Base-by-base conservation (phyloP, 202 grass and related monocot genomes). In the Hordeum pubiflorum region DNA sequence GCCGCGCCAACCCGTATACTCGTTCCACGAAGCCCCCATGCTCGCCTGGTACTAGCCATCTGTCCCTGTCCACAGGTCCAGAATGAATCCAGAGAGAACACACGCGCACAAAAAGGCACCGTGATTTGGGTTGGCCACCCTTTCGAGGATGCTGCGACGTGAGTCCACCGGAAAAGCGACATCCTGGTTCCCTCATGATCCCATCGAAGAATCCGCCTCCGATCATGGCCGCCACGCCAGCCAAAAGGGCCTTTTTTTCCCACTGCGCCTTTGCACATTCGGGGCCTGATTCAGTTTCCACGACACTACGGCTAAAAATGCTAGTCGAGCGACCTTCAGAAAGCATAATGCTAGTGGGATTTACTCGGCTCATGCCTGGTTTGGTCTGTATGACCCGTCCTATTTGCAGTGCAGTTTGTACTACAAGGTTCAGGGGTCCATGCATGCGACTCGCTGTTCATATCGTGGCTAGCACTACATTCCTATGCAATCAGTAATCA, bases 101-200 rank as follows among this genome's bases (percentile, higher is more conserved):
- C 74, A 67, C 73, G 74, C 73, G 58, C 73, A 85, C 74, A 86
- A 75, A 79, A 89, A 69, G 33, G 69, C 52, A 20, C 21, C 75
- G 21, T 31, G 59, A 89, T 82, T 50, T 63, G 74, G 59, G 41
- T 14, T 0, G 41, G 74, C 67, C 52, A 60, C 44, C 75, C 50
- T 69, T 79, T 69, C 14, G 23, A 79, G 8, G 87, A 78, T 81
- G 73, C 78, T 58, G 78, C 44, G 58, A 71, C 63, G 77, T 85
- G 20, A 81, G 56, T 77, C 78, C 82, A 82, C 64, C 26, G 59
- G 68, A 83, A 86, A 83, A 52, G 75, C 52, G 40, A 43, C 50
- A 40, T 77, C 20, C 74, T 78, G 11, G 61, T 13, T 20, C 11
- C 54, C 23, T 41, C n/a, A n/a, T n/a, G 69, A 86, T 89, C 40